Evolutionary conservation across 495 filamentous ascomycete species (phyloP), one percentile per base, ranked within the genome.

Genomic region (Penicillium roqueforti): DNA sequence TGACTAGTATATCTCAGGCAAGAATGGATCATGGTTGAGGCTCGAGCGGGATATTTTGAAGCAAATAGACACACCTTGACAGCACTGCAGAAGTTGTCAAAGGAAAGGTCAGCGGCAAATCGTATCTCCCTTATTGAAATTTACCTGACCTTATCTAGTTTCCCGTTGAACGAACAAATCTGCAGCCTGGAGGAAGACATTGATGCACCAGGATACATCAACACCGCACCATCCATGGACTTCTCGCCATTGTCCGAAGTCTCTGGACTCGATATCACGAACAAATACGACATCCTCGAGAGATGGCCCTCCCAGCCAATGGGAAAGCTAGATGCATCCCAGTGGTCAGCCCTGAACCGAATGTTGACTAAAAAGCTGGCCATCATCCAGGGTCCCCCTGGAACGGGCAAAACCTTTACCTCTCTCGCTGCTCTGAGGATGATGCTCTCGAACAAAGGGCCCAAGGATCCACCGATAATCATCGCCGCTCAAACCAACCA

Each of bases 401-500:
- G 92, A 1, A 96, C 92, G 2, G 92, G 92, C 11, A 95, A 95
- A 60, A 95, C 91, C 0, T 83, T 83, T 56, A 83, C 89, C 0
- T 92, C 89, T 0, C 79, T 92, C 1, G 65, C 82, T 36, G 88
- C 88, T 1, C 64, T 97, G 26, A 83, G 80, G 40, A 73, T 87
- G 4, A 66, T 95, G 46, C 69, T 96, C 0, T 64, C 75, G 1
- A 89, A 87, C 50, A 79, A 83, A 73, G 53, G 55, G n/a, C 51
- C 62, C 1, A 71, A 71, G 8, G 80, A 88, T 65, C 84, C 87
- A 19, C 88, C 88, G 13, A 84, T 96, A 31, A 76, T 95, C 20
- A 73, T 95, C 6, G 78, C 90, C 1, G 88, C 89, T 22, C 88
- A 97, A 57, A 97, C 92, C 3, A 98, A 98, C 55, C 91, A 98